Percentiles rank a stretch among this genome's conserved stretches.
These are phyloP conservation scores for Aspergillus fijiensis DNA, from an alignment of 2,329 filamentous ascomycete species.

Conservation along the genomic window DNA sequence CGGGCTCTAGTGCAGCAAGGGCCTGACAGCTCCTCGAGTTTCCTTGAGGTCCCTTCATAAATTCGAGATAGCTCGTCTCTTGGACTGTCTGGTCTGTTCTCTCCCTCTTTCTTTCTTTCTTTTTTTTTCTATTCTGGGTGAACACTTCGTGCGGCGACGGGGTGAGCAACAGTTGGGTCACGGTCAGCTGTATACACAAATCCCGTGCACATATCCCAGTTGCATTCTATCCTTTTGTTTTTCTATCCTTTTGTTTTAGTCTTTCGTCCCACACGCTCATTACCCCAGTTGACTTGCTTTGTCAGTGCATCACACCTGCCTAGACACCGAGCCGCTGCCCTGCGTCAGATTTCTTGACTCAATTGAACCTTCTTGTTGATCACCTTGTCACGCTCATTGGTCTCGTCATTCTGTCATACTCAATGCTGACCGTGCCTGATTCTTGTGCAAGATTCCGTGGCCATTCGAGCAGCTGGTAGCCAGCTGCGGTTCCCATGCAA, in stretches of 20 bases:
- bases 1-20: conserved; percentile 14
- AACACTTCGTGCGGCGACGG: neutral
- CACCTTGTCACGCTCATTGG: neutral
- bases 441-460: conserved; percentile 18
- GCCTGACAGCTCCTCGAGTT: conserved; percentile 23
- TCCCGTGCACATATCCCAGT: conserved; percentile 3
- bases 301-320: neutral
- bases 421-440: conserved; percentile 12
- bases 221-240: neutral
- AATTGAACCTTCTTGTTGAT: neutral
- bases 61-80: conserved; percentile 12
- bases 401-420: neutral
- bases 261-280: neutral
- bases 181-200: conserved; percentile 17
- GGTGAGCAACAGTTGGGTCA: conserved; percentile 3
- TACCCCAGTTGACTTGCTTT: neutral
- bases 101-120: neutral
- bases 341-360: too few species aligned
- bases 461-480: conserved; percentile 20
- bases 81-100: neutral
- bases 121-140: neutral
- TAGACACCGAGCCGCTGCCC: too few species aligned
- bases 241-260: neutral
- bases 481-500: conserved; percentile 28
- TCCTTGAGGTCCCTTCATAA: conserved; percentile 18